Conservation (phyloP, 805 yeast genomes). For the Teunomyces stri region DNA sequence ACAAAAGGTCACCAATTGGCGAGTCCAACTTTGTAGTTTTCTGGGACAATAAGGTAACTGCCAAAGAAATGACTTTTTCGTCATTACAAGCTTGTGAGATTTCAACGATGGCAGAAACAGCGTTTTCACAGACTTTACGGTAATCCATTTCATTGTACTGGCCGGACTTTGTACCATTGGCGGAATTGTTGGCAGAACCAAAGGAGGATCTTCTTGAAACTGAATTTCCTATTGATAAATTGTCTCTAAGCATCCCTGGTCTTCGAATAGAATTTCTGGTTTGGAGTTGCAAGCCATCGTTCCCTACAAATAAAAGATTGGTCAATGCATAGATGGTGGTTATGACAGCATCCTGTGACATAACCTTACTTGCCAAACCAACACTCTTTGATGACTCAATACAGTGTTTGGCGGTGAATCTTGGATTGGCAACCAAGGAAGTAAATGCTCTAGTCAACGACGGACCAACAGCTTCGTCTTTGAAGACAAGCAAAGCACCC, state of each 20-base stretch:
- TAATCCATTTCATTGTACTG: constrained; percentile 32
- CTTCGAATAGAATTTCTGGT: constrained; percentile 23
- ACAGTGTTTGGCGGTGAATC: constrained; percentile 48
- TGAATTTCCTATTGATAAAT: constrained; percentile 9
- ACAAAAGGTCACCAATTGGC: constrained; percentile 52
- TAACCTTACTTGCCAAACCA: constrained; percentile 62
- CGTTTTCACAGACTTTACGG: constrained; percentile 53
- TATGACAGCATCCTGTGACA: constrained; percentile 79
- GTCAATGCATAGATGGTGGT: constrained; percentile 81
- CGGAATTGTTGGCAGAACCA: neutral
- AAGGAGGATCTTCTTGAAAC: constrained; percentile 11
- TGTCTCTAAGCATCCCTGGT: constrained; percentile 10
- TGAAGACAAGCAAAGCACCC: constrained; percentile 53
- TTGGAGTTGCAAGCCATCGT: constrained; percentile 33
- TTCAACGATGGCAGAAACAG: constrained; percentile 64
- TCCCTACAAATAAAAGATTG: constrained; percentile 63
- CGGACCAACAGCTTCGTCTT: constrained; percentile 37
- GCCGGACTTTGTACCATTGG: constrained; percentile 4
- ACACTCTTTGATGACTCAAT: constrained; percentile 53
- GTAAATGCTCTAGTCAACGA: constrained; percentile 46
- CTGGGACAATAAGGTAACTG: constrained; percentile 80
- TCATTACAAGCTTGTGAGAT: constrained; percentile 67
- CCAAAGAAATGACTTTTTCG: constrained; percentile 68
- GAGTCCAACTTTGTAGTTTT: constrained; percentile 53
- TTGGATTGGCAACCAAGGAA: constrained; percentile 54